Percentiles rank a stretch among this genome's conserved stretches.
phyloP scores from a whole-genome alignment of 495 filamentous ascomycete species.

The Penicillium daleae region DNA sequence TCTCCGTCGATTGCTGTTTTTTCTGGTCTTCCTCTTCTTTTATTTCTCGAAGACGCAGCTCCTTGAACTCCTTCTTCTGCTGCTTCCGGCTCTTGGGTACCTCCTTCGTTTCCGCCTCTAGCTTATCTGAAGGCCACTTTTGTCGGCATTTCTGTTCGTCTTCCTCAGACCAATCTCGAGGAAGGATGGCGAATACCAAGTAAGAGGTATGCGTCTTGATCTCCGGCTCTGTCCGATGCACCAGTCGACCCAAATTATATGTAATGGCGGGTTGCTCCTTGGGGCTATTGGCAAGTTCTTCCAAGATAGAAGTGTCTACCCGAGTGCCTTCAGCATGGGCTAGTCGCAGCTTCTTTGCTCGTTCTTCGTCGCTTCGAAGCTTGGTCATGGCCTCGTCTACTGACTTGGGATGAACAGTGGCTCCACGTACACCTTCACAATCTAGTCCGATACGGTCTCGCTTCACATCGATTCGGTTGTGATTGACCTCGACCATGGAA shows the following conservation, averaged over 20 bases:
- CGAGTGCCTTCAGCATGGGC: slow-evolving; percentile 12
- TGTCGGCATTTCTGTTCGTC: slow-evolving; percentile 72
- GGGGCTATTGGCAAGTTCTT: not conserved
- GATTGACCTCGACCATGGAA: slow-evolving; percentile 83
- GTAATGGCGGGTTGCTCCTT: slow-evolving; percentile 22
- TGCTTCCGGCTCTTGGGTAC: slow-evolving; percentile 52
- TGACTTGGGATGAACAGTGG: slow-evolving; percentile 60
- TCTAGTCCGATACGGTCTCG: slow-evolving; percentile 76
- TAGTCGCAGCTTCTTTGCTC: slow-evolving; percentile 58
- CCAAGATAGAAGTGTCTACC: slow-evolving; percentile 2
- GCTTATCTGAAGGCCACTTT: slow-evolving; percentile 59
- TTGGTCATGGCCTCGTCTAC: slow-evolving; percentile 78
- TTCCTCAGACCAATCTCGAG: slow-evolving; percentile 78
- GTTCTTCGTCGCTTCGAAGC: slow-evolving; percentile 71
- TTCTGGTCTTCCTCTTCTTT: slow-evolving; percentile 37
- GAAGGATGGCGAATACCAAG: slow-evolving; percentile 89
- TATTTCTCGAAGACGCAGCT: slow-evolving; percentile 40
- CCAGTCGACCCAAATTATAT: slow-evolving; percentile 69
- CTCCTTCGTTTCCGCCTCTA: slow-evolving; percentile 35
- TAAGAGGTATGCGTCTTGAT: slow-evolving; percentile 95
- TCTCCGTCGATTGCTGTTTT: slow-evolving; percentile 15
- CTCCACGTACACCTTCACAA: slow-evolving; percentile 61
- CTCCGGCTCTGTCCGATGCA: slow-evolving; percentile 82
- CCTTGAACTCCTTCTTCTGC: slow-evolving; percentile 50
- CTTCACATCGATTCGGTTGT: slow-evolving; percentile 76